Conservation (phyloP, 2,329 filamentous ascomycete genomes). For the Xylariaceae sp. region DNA sequence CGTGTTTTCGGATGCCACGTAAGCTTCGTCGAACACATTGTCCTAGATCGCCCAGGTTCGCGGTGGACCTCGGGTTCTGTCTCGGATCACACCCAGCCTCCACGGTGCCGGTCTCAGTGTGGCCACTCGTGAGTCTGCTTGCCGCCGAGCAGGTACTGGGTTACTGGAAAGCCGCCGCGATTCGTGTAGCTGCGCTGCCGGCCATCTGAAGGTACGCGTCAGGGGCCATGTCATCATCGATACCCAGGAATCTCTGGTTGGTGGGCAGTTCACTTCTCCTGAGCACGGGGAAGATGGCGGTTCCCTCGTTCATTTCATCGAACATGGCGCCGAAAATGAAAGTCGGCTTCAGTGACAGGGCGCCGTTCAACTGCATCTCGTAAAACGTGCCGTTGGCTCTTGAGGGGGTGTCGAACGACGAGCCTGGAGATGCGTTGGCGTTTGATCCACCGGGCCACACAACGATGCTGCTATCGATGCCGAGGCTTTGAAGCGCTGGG, state of each 20-base stretch:
- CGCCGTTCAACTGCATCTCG: conserved; percentile 26
- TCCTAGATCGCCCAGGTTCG: no score
- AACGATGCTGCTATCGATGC: conserved; percentile 28
- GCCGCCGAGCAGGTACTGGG: neutral
- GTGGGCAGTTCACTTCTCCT: conserved; percentile 23
- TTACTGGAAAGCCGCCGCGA: conserved; percentile 18
- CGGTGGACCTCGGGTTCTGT: no score
- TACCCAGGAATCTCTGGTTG: conserved; percentile 26
- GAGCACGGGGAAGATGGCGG: conserved; percentile 25
- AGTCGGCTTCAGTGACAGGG: conserved; percentile 24
- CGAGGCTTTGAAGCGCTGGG: conserved; percentile 19
- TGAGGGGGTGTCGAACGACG: conserved; percentile 25
- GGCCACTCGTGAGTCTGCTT: neutral
- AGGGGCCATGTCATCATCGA: conserved; percentile 26
- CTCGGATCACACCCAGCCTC: no score
- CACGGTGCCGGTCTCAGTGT: no score
- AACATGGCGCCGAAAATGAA: conserved; percentile 31
- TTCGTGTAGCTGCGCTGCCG: conserved; percentile 18
- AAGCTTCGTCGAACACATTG: no score
- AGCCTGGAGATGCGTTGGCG: conserved; percentile 20
- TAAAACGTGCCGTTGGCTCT: conserved; percentile 29
- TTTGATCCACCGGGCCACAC: conserved; percentile 29
- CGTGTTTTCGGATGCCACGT: no score
- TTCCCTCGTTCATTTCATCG: conserved; percentile 29
- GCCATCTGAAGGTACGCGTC: conserved; percentile 25